Conservation (phyloP, 768 basidiomycete species). For the Boletus rubescentipes region DNA sequence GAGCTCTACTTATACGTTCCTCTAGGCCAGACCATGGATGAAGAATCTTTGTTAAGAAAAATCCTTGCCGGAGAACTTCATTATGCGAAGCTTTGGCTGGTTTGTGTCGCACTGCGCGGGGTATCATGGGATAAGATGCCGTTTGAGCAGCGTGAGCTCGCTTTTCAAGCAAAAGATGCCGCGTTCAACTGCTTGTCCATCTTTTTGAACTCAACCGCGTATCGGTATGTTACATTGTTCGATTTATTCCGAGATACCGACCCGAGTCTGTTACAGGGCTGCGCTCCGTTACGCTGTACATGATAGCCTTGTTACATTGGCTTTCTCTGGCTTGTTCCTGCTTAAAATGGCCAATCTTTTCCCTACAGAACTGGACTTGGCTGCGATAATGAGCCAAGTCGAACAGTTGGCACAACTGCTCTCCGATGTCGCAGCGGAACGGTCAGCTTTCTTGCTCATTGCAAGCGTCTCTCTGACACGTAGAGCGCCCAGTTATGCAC, state of each 20-base stretch:
- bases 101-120: conserved; percentile 88
- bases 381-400: conserved; percentile 75
- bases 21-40: conserved; percentile 76
- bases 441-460: conserved; percentile 41
- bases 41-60: conserved; percentile 81
- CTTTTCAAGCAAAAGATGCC: conserved; percentile 93
- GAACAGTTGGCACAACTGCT: conserved; percentile 88
- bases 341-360: conserved; percentile 95
- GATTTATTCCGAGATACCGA: not conserved
- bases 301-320: conserved; percentile 87
- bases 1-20: conserved; percentile 6
- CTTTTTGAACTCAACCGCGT: conserved; percentile 78
- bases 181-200: conserved; percentile 83
- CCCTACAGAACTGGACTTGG: conserved; percentile 79
- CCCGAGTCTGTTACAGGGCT: conserved; percentile 46
- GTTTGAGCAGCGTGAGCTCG: conserved; percentile 90
- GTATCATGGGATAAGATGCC: conserved; percentile 97
- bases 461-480: conserved; percentile 10
- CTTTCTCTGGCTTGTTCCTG: conserved; percentile 88
- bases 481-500: conserved; percentile 62
- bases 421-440: conserved; percentile 91
- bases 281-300: conserved; percentile 93
- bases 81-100: conserved; percentile 93
- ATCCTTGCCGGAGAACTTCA: conserved; percentile 86
- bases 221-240: conserved; percentile 52